phyloP scores from a whole-genome alignment of 169 alveolate species.

The Plasmodium yoelii region DNA sequence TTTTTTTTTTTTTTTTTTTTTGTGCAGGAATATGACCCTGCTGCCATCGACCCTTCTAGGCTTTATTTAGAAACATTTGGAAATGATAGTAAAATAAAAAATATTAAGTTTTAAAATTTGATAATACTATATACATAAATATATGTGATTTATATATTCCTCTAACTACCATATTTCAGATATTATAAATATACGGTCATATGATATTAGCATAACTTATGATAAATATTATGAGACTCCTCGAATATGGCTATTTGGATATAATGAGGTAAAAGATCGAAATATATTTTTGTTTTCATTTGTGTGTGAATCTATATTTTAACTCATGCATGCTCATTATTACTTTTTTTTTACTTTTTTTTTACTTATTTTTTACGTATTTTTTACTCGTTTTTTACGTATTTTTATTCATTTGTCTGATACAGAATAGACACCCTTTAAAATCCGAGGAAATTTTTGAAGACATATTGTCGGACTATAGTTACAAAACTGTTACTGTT shows the following conservation, averaged over 20 bases:
- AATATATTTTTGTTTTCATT: neutral
- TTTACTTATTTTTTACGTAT: conserved; percentile 7
- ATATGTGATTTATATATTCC: neutral
- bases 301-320: neutral
- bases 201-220: conserved; percentile 81
- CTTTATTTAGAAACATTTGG: conserved; percentile 10
- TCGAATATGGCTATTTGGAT: conserved; percentile 92
- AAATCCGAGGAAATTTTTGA: conserved; percentile 89
- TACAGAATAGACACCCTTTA: conserved; percentile 86
- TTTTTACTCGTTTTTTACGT: neutral
- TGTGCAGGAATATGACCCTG: conserved; percentile 70
- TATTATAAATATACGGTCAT: conserved; percentile 76
- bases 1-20: conserved; percentile 17
- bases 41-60: conserved; percentile 30
- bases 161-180: neutral
- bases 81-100: conserved; percentile 26
- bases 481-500: conserved; percentile 91
- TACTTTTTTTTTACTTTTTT: neutral
- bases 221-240: conserved; percentile 88
- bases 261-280: conserved; percentile 73
- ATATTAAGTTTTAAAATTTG: conserved; percentile 35
- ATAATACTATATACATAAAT: conserved; percentile 1
- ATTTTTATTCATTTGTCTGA: neutral
- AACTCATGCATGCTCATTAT: neutral
- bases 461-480: conserved; percentile 93